Evolutionary conservation across 768 basidiomycete species (phyloP).

Genomic region (Pleurotus citrinopileatus): DNA sequence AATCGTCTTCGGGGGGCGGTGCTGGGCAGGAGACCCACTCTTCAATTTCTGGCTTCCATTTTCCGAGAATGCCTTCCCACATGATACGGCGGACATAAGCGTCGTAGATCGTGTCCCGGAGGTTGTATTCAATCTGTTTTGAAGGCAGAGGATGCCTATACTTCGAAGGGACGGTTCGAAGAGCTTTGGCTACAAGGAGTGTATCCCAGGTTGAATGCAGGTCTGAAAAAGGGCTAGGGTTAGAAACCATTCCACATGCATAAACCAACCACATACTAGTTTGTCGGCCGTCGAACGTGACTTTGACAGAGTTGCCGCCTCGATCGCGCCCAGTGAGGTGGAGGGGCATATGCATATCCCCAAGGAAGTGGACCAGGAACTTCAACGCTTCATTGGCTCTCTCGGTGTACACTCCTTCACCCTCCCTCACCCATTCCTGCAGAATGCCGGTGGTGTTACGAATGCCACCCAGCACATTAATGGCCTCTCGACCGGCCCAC

Average conservation of each 20-base stretch:
- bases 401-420: conserved; percentile 10
- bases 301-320: conserved; percentile 82
- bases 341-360: conserved; percentile 92
- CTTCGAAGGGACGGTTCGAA: conserved; percentile 70
- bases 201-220: conserved; percentile 89
- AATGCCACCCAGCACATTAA: conserved; percentile 77
- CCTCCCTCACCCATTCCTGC: conserved; percentile 40
- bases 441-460: conserved; percentile 72
- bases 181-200: conserved; percentile 75
- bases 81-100: conserved; percentile 84
- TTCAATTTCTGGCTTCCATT: conserved; percentile 59
- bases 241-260: too few species aligned
- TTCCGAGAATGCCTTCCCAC: conserved; percentile 75
- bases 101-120: conserved; percentile 84
- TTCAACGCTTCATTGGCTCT: conserved; percentile 78
- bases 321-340: conserved; percentile 87
- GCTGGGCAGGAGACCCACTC: conserved; percentile 72
- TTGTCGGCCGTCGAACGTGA: conserved; percentile 65
- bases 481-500: conserved; percentile 53
- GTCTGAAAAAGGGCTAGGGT: conserved; percentile 35
- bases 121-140: conserved; percentile 56
- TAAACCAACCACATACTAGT: conserved; percentile 65
- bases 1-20: conserved; percentile 14
- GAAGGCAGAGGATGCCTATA: conserved; percentile 72
- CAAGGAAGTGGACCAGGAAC: conserved; percentile 91